Evolutionary conservation across 2,329 filamentous ascomycete genomes (phyloP).

Genomic region (Botrytis sinoallii): DNA sequence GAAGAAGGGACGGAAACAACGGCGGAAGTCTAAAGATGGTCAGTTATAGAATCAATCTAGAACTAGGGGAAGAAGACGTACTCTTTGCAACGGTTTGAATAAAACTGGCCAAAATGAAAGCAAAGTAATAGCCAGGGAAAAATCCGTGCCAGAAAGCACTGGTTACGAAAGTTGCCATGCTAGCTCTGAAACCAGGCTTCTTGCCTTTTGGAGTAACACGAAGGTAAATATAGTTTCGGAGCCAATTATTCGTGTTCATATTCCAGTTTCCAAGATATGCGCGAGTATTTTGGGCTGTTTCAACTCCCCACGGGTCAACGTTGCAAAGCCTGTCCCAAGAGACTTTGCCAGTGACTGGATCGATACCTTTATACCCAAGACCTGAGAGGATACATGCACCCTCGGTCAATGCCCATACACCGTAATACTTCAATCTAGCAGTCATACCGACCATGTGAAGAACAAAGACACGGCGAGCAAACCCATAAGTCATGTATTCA

Average conservation of each 20-base stretch:
- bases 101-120: slow-evolving; percentile 85
- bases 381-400: slow-evolving; percentile 92
- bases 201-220: slow-evolving; percentile 92
- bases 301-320: slow-evolving; percentile 80
- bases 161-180: slow-evolving; percentile 87
- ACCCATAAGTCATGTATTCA: slow-evolving; percentile 62
- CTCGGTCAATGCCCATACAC: slow-evolving; percentile 90
- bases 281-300: slow-evolving; percentile 89
- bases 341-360: slow-evolving; percentile 77
- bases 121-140: slow-evolving; percentile 92
- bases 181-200: slow-evolving; percentile 95
- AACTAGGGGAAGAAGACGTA: slow-evolving; percentile 46
- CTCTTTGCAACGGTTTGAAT: slow-evolving; percentile 93
- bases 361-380: slow-evolving; percentile 90
- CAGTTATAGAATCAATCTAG: not conserved
- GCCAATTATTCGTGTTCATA: slow-evolving; percentile 97
- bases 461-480: slow-evolving; percentile 71
- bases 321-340: slow-evolving; percentile 90
- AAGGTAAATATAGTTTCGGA: slow-evolving; percentile 93
- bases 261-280: slow-evolving; percentile 94
- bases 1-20: slow-evolving; percentile 89
- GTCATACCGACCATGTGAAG: slow-evolving; percentile 83
- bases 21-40: slow-evolving; percentile 68
- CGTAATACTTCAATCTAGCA: slow-evolving; percentile 89
- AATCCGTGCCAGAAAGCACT: slow-evolving; percentile 98